Base-by-base conservation (phyloP, 2,329 filamentous ascomycete species). In the Penicillium expansum region DNA sequence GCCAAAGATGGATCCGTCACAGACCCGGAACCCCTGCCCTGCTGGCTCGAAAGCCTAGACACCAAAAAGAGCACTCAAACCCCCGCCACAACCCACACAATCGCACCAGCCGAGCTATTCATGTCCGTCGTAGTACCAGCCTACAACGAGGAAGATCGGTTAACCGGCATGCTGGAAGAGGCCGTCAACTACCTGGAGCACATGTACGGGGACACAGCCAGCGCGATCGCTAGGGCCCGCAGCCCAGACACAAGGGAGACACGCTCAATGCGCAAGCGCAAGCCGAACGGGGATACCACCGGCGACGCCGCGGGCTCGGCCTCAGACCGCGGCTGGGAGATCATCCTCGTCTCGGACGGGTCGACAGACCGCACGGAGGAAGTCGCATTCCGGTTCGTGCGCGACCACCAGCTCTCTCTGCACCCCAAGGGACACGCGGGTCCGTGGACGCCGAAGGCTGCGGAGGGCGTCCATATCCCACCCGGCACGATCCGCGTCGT, bases 41-140 rank as follows among this genome's bases (percentile, higher is more conserved):
- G 90, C 78, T 97, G 93, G 93, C 86, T 90, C 71, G 91, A 97
- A 73, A 80, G 82, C 71, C 88, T 87, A 83, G 82, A 86, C 32
- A 81, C 80, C 48, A 84, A 84, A 73, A 84, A 82, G 70, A 83
- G 79, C 64, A 63, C 37, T 43, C 67, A 66, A 66, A 76, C 61
- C 69, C 75, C 69, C 76, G 60, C 70, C 74, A 20, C 77, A 76
- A 42, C 88, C 94, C 55, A 88, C 92, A 76, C 76, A 43, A 88
- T 95, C 53, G 88, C 92, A 62, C 82, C 87, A 2, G 84, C 92
- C 14, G 86, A 92, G 60, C 76, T 97, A n/a, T 89, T 89, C 71
- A 86, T 99, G 80, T 94, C 90, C 52, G 86, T 97, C 8, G 91
- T 99, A 0, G 88, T 99, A 42, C 94, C 94, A 0, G 94, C 94